Evolutionary conservation across 306 rosid species (phyloP).

Genomic region (Datisca glomerata): DNA sequence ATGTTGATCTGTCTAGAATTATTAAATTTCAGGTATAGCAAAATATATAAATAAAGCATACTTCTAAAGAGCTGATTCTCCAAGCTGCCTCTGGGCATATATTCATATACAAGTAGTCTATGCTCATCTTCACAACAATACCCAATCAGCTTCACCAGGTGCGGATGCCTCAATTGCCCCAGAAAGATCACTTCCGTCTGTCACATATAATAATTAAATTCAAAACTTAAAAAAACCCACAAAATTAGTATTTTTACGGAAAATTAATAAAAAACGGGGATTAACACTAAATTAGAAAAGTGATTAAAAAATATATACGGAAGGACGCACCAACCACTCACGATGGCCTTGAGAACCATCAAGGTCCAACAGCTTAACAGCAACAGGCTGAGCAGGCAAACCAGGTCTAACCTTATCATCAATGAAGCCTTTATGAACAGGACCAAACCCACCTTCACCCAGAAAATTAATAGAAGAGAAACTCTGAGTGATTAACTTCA

Average conservation of each 20-base stretch:
- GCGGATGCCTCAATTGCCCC: slow-evolving; percentile 32
- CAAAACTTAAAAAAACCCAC: not conserved
- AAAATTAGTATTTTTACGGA: not conserved
- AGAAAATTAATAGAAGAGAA: slow-evolving; percentile 41
- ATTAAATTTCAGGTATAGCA: no score
- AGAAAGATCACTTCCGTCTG: slow-evolving; percentile 43
- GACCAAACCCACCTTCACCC: slow-evolving; percentile 76
- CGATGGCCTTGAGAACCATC: slow-evolving; percentile 58
- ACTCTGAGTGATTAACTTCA: slow-evolving; percentile 39
- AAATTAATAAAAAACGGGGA: no score
- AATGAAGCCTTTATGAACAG: slow-evolving; percentile 53
- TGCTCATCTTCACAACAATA: slow-evolving; percentile 36
- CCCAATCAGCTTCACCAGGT: slow-evolving; percentile 46
- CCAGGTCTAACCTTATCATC: slow-evolving; percentile 45
- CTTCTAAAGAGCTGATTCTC: slow-evolving; percentile 35
- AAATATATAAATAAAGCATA: not conserved
- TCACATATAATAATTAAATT: not conserved
- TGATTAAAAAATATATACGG: no score
- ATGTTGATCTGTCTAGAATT: no score
- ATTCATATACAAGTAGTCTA: slow-evolving; percentile 43
- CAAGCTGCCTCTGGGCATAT: slow-evolving; percentile 43
- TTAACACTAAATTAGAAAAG: no score
- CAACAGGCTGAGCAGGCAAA: slow-evolving; percentile 52
- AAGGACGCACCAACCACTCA: slow-evolving; percentile 54
- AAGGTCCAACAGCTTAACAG: slow-evolving; percentile 51